Percentiles rank a stretch among this genome's conserved stretches.
phyloP scores from a whole-genome alignment of 441 rosid genomes.

The Jatropha multifida region DNA sequence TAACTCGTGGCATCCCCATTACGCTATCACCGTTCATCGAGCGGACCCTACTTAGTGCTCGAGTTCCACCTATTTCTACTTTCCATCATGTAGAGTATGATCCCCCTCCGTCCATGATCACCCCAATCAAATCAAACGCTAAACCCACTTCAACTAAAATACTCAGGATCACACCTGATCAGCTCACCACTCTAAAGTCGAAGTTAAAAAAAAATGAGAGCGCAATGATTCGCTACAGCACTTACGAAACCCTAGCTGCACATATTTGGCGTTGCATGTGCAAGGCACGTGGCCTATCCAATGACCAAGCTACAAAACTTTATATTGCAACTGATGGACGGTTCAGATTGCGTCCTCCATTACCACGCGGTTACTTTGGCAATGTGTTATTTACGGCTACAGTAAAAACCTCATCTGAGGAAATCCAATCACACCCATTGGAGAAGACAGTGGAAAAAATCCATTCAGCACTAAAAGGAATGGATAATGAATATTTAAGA shows the following conservation, averaged over 20 bases:
- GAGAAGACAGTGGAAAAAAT: background rate
- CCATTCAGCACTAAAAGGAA: slow-evolving; percentile 8
- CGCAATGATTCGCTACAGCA: background rate
- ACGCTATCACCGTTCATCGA: background rate
- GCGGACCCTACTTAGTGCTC: background rate
- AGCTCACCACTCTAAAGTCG: background rate
- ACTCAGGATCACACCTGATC: slow-evolving; percentile 7
- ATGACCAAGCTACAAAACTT: slow-evolving; percentile 11
- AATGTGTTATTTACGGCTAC: slow-evolving; percentile 6
- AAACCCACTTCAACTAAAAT: background rate
- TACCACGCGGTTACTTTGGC: slow-evolving; percentile 20
- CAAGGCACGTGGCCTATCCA: background rate
- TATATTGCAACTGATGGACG: slow-evolving; percentile 14
- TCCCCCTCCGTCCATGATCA: background rate
- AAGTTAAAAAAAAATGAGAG: background rate
- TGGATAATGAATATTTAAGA: slow-evolving; percentile 13
- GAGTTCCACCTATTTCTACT: slow-evolving; percentile 3
- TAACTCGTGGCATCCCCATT: slow-evolving; percentile 14
- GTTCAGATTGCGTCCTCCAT: slow-evolving; percentile 13
- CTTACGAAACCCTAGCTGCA: slow-evolving; percentile 12
- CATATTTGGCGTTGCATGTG: slow-evolving; percentile 23
- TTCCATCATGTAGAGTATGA: slow-evolving; percentile 21
- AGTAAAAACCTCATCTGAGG: background rate
- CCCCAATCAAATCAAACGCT: background rate
- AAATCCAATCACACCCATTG: slow-evolving; percentile 16